phyloP scores from a whole-genome alignment of 2,329 filamentous ascomycete species.

The Fusarium praegraminearum region DNA sequence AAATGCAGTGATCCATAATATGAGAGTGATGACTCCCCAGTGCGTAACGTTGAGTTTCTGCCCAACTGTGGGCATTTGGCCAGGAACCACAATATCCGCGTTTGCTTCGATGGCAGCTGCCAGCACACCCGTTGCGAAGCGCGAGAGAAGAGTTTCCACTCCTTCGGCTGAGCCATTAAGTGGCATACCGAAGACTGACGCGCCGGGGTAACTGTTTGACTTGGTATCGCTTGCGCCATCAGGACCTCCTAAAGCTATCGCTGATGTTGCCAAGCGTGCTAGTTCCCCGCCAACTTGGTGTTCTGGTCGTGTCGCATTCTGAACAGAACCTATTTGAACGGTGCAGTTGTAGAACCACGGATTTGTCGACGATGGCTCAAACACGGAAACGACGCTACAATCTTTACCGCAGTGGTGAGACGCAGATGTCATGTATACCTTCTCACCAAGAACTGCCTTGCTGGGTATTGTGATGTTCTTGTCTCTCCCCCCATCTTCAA shows the following conservation, averaged over 20 bases:
- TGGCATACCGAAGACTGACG: neutral
- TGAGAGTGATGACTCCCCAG: slow-evolving; percentile 1
- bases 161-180: neutral
- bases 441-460: neutral
- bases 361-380: slow-evolving; percentile 19
- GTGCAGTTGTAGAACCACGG: slow-evolving; percentile 40
- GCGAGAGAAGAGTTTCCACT: neutral
- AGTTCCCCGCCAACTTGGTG: slow-evolving; percentile 18
- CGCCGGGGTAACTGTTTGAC: slow-evolving; percentile 3
- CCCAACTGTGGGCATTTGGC: neutral
- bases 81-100: neutral
- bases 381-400: slow-evolving; percentile 22
- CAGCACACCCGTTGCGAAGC: slow-evolving; percentile 7
- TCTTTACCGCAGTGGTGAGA: slow-evolving; percentile 9
- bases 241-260: slow-evolving; percentile 31
- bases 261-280: slow-evolving; percentile 12
- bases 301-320: slow-evolving; percentile 2
- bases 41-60: slow-evolving; percentile 10
- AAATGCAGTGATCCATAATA: slow-evolving; percentile 2
- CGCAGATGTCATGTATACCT: slow-evolving; percentile 23
- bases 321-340: neutral
- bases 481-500: neutral
- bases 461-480: neutral
- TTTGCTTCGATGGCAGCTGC: slow-evolving; percentile 4
- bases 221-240: neutral